Evolutionary conservation across 495 filamentous ascomycete genomes (phyloP).

Genomic region (Articulospora tetracladia): DNA sequence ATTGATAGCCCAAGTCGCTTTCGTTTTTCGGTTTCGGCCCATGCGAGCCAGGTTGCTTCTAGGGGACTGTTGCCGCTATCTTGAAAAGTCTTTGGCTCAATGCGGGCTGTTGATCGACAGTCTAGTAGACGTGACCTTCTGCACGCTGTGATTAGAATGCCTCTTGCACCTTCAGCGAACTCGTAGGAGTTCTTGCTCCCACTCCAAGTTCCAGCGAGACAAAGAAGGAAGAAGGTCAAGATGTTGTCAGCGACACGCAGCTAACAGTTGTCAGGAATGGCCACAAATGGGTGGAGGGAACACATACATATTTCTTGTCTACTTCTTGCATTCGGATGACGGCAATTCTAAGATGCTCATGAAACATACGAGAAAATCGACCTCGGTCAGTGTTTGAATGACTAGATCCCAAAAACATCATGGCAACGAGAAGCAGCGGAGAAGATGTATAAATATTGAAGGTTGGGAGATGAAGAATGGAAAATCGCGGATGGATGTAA

Average conservation of each 20-base stretch:
- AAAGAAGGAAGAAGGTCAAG: constrained; percentile 25
- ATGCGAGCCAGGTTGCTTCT: constrained; percentile 23
- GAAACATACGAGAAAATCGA: constrained; percentile 22
- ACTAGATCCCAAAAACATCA: constrained; percentile 26
- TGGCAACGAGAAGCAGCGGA: constrained; percentile 23
- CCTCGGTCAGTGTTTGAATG: constrained; percentile 22
- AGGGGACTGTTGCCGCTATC: constrained; percentile 13
- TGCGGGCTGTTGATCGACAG: constrained; percentile 18
- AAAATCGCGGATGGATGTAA: constrained; percentile 28
- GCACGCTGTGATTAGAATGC: constrained; percentile 24
- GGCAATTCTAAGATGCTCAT: constrained; percentile 22
- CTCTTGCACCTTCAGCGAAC: constrained; percentile 25
- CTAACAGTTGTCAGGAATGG: constrained; percentile 12
- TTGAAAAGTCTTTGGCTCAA: constrained; percentile 2
- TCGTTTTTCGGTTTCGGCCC: constrained; percentile 24
- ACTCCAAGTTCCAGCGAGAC: constrained; percentile 26
- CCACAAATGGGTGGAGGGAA: background rate
- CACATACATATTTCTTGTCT: constrained; percentile 18
- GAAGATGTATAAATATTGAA: constrained; percentile 22
- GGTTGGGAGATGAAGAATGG: constrained; percentile 27
- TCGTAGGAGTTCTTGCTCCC: constrained; percentile 27
- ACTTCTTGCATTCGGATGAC: constrained; percentile 16
- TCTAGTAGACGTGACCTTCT: constrained; percentile 25
- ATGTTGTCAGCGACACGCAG: constrained; percentile 23
- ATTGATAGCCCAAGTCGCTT: constrained; percentile 28